These are phyloP conservation scores for Tricholoma hemisulphureum DNA, from an alignment of 768 basidiomycete species.

Conservation along the genomic window DNA sequence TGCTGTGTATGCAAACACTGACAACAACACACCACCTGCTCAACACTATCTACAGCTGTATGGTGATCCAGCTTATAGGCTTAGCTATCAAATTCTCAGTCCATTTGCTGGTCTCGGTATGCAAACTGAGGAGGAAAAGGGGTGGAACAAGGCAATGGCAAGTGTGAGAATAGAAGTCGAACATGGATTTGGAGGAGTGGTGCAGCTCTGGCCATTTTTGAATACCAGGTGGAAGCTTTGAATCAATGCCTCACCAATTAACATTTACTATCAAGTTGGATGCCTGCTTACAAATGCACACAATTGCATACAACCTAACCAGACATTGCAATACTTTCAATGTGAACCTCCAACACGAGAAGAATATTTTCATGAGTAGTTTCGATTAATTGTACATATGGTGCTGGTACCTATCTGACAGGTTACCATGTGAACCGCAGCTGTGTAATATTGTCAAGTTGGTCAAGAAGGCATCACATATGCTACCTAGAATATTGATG, in stretches of 20 bases:
- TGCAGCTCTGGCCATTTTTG: not conserved
- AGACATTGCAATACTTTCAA: not conserved
- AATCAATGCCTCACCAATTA: not conserved
- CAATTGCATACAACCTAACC: not conserved
- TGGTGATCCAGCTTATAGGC: not conserved
- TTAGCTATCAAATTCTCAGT: not conserved
- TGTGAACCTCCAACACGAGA: not conserved
- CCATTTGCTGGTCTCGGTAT: not conserved
- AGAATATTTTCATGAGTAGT: not conserved
- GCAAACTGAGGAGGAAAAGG: not conserved
- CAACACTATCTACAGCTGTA: not conserved
- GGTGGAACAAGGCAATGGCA: not conserved
- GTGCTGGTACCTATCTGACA: no score
- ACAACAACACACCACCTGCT: not conserved
- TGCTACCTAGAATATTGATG: no score
- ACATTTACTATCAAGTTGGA: not conserved
- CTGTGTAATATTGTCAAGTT: no score
- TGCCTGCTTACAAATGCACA: not conserved
- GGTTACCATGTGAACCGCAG: no score
- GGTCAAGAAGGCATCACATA: no score
- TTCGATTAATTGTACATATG: not conserved
- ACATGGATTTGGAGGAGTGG: not conserved
- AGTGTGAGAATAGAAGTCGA: not conserved
- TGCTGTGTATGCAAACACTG: no score
- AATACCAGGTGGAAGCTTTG: not conserved